A percentile compares a stretch with the other conserved stretches of the same genome.
Evolutionary conservation across 1,284 basidiomycete species (phyloP).

Genomic region (Wallemia ichthyophaga): DNA sequence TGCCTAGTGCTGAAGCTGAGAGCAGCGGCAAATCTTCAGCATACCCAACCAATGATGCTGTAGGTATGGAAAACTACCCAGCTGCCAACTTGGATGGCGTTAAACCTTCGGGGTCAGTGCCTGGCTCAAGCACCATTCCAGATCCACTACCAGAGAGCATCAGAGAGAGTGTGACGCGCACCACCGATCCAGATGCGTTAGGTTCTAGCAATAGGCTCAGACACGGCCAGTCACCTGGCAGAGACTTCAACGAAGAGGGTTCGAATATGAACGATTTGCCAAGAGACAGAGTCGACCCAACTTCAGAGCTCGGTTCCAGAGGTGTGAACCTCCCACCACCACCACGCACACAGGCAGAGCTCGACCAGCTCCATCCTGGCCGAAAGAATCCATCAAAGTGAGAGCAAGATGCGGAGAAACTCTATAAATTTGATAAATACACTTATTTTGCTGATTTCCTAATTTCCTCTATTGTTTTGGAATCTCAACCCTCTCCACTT

Average conservation of each 20-base stretch:
- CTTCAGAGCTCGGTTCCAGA: background rate
- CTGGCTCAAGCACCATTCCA: background rate
- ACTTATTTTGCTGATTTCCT: background rate
- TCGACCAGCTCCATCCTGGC: background rate
- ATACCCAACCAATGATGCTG: background rate
- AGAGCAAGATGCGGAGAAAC: background rate
- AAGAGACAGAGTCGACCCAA: background rate
- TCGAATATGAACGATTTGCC: background rate
- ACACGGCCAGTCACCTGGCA: background rate
- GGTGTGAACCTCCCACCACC: background rate
- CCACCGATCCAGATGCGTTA: background rate
- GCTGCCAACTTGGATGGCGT: background rate
- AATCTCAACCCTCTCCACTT: background rate
- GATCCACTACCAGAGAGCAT: background rate
- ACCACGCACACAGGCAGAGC: background rate
- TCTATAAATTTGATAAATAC: background rate
- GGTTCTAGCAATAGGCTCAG: background rate
- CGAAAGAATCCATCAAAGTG: background rate
- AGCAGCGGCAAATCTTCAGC: background rate
- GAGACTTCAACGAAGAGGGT: background rate
- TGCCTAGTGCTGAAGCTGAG: background rate
- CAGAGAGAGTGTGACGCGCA: background rate
- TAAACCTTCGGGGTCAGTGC: background rate
- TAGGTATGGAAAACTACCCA: background rate
- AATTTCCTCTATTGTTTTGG: background rate